Base-by-base conservation (phyloP, 805 yeast species). In the Hyphopichia homilentoma region DNA sequence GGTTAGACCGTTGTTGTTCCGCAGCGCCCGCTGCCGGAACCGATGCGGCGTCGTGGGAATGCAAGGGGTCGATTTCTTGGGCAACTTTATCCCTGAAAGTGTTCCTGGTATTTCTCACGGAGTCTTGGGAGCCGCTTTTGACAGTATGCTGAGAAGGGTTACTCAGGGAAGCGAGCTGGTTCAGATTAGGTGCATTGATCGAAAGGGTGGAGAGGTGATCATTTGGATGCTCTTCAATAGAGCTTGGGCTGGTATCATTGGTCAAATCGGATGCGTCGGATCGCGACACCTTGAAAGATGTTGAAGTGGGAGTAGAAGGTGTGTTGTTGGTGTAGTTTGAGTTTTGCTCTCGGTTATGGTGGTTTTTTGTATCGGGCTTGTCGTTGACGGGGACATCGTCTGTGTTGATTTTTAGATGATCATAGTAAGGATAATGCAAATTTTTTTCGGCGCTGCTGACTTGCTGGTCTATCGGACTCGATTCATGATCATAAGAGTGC, bases 171-270 rank as follows among this genome's bases (percentile, higher is more conserved):
- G n/a, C n/a, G n/a, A n/a, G n/a, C n/a, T n/a, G n/a, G n/a, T n/a
- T n/a, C n/a, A n/a, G n/a, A n/a, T n/a, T n/a, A n/a, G n/a, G n/a
- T n/a, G n/a, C n/a, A 20, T 20, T 20, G 22, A 20, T 20, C 11
- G 22, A 8, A 11, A 11, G 7, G 9, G 7, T 11, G 7, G 11
- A 20, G 11, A 7, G 7, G 7, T 20, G 22, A 20, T 20, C 22
- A 7, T 8, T 11, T 8, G 22, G 22, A 20, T 20, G 22, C 9
- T 20, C 22, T 8, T 20, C 22, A 3, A 48, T 29, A 5, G 54
- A 48, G 19, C 51, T 44, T 8, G 59, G 58, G 11, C 49, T 35
- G 4, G 61, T 54, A 25, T 53, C 59, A 23, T 52, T 45, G n/a
- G 57, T 41, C 3, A 36, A 24, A 22, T 45, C 52, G 3, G 57